Base-by-base conservation (phyloP, 2,329 filamentous ascomycete species). In the Sclerotinia trifoliorum region DNA sequence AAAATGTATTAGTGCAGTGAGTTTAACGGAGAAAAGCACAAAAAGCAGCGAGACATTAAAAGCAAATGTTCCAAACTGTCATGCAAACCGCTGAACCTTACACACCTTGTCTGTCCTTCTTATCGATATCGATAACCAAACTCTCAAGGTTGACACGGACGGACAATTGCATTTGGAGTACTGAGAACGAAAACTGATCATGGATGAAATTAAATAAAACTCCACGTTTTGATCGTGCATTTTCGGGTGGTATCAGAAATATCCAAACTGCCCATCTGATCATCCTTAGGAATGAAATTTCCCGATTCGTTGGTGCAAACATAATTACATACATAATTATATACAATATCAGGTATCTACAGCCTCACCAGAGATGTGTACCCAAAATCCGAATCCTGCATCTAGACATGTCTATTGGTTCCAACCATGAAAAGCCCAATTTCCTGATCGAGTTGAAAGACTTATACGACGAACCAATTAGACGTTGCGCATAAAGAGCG, bases 91-190 rank as follows among this genome's bases (percentile, higher is more conserved):
- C 48, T 49, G 48, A 49, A 49, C 48, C 48, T 24, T 49, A 49
- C 48, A 24, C 21, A 11, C n/a, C 48, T n/a, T n/a, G 19, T 39
- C 2, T n/a, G n/a, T n/a, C 48, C n/a, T n/a, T 55, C 52, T 55
- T 57, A 57, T 57, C 55, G 55, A 57, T 42, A 57, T 57, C 32
- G 55, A 57, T 57, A 39, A 24, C 11, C 24, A 4, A 35, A 13
- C 2, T 24, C 35, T 15, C 32, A 7, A 56, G 32, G 54, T 56
- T 56, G 54, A 56, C 54, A 56, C 54, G 32, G 54, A 56, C 54
- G 11, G 32, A 39, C 19, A 39, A 15, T 24, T 24, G 19, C 8
- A 39, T 39, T 39, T 1, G 0, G 21, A 39, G n/a, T 13, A 24
- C 7, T 15, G 32, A n/a, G 32, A 0, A 6, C 10, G 19, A 6